phyloP scores from a whole-genome alignment of 129 eudicot genomes.

The Calendula officinalis region DNA sequence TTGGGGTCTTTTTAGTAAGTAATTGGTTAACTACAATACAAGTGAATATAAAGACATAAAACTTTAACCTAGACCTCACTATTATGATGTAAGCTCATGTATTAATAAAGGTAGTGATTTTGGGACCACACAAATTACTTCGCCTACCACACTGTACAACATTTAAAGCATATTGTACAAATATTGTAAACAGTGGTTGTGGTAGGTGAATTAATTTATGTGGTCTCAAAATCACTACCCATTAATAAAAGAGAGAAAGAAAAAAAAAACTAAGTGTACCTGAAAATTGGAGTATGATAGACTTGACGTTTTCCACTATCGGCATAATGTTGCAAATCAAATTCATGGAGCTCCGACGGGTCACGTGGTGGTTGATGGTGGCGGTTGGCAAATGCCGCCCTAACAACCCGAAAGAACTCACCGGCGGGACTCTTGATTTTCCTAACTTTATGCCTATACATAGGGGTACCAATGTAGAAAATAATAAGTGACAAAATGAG shows the following conservation, averaged over 20 bases:
- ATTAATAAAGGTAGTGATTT: too few species aligned
- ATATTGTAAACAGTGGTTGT: too few species aligned
- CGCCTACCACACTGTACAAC: too few species aligned
- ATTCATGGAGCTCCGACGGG: slow-evolving; percentile 59
- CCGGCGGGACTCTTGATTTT: slow-evolving; percentile 51
- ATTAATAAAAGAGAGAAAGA: too few species aligned
- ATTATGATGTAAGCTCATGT: neutral
- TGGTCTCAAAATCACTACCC: too few species aligned
- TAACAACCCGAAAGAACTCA: slow-evolving; percentile 44
- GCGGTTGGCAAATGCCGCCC: slow-evolving; percentile 56
- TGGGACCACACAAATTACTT: too few species aligned
- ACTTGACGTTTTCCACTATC: slow-evolving; percentile 53
- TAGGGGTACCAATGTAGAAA: slow-evolving; percentile 80
- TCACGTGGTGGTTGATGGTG: slow-evolving; percentile 42
- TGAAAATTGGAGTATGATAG: slow-evolving; percentile 61
- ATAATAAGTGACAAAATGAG: slow-evolving; percentile 60
- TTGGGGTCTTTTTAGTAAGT: neutral
- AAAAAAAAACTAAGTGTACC: slow-evolving; percentile 31
- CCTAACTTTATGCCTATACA: slow-evolving; percentile 77
- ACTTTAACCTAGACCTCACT: neutral
- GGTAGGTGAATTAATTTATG: too few species aligned
- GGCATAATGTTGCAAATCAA: slow-evolving; percentile 46
- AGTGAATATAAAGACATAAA: neutral
- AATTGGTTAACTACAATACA: neutral
- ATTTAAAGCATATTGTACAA: too few species aligned